Conservation (phyloP, 805 yeast genomes). For the Pichia occidentalis region DNA sequence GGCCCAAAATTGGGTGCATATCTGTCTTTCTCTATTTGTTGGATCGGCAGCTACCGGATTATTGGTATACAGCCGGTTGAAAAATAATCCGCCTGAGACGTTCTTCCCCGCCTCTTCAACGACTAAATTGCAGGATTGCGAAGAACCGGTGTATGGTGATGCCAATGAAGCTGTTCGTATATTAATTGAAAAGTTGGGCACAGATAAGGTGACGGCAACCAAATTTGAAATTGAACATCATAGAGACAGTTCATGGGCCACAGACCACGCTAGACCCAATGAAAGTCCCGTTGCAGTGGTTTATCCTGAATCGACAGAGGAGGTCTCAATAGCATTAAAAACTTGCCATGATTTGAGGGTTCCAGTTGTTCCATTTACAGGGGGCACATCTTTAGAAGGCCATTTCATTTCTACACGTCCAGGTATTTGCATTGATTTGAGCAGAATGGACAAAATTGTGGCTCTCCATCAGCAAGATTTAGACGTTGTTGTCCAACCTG, state of each 20-base stretch:
- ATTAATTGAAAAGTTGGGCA: slow-evolving; percentile 46
- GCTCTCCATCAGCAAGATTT: slow-evolving; percentile 56
- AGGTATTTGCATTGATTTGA: slow-evolving; percentile 55
- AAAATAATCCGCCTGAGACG: slow-evolving; percentile 21
- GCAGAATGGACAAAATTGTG: slow-evolving; percentile 54
- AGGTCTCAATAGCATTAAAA: slow-evolving; percentile 57
- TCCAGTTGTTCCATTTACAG: slow-evolving; percentile 71
- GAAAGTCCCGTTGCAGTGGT: slow-evolving; percentile 40
- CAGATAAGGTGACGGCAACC: slow-evolving; percentile 39
- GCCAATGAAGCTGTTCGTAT: slow-evolving; percentile 40
- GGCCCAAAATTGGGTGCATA: too few species aligned
- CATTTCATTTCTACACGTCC: slow-evolving; percentile 66
- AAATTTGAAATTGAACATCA: slow-evolving; percentile 26
- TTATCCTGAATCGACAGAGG: slow-evolving; percentile 59
- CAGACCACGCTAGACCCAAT: slow-evolving; percentile 28
- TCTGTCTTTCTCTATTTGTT: not conserved
- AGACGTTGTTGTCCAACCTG: slow-evolving; percentile 70
- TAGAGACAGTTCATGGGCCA: slow-evolving; percentile 30
- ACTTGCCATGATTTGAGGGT: slow-evolving; percentile 53
- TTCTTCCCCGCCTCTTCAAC: slow-evolving; percentile 35
- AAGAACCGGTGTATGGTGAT: slow-evolving; percentile 50
- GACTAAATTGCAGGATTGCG: slow-evolving; percentile 38
- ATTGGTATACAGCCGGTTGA: slow-evolving; percentile 18
- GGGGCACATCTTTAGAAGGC: slow-evolving; percentile 77
- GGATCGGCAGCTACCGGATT: slow-evolving; percentile 17